These are phyloP conservation scores for Termitomyces sp. DNA, from an alignment of 768 basidiomycete species.

Conservation along the genomic window DNA sequence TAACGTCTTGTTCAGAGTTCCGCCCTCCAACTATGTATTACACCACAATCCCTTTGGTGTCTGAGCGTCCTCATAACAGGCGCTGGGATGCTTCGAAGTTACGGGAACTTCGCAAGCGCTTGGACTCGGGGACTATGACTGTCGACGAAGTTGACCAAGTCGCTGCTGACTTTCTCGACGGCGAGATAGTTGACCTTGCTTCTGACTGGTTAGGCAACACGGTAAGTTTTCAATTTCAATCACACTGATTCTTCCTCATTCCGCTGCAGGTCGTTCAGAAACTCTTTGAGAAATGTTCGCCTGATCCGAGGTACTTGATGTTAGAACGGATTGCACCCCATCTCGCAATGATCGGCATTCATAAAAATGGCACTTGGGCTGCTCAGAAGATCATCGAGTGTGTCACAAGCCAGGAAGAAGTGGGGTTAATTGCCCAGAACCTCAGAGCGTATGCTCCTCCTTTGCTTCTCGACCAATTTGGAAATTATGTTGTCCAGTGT, in stretches of 20 bases:
- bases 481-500: slow-evolving; percentile 90
- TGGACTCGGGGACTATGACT: slow-evolving; percentile 85
- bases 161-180: slow-evolving; percentile 85
- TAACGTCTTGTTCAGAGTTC: slow-evolving; percentile 57
- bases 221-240: no score
- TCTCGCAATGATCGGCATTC: slow-evolving; percentile 95
- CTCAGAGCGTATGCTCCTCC: slow-evolving; percentile 90
- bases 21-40: slow-evolving; percentile 95
- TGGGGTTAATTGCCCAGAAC: slow-evolving; percentile 78
- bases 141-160: slow-evolving; percentile 88
- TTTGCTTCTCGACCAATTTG: slow-evolving; percentile 88
- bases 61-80: slow-evolving; percentile 78
- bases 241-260: slow-evolving; percentile 7
- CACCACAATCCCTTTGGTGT: slow-evolving; percentile 87
- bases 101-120: slow-evolving; percentile 88
- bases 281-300: slow-evolving; percentile 86
- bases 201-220: slow-evolving; percentile 99
- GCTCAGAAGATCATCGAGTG: slow-evolving; percentile 99
- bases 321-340: slow-evolving; percentile 91
- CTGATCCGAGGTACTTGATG: slow-evolving; percentile 78
- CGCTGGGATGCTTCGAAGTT: slow-evolving; percentile 93
- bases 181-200: slow-evolving; percentile 91
- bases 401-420: slow-evolving; percentile 82
- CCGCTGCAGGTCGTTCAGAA: slow-evolving; percentile 83
- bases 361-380: slow-evolving; percentile 99